Conservation (phyloP, 1,139 yeast genomes). For the Diutina siamensis region DNA sequence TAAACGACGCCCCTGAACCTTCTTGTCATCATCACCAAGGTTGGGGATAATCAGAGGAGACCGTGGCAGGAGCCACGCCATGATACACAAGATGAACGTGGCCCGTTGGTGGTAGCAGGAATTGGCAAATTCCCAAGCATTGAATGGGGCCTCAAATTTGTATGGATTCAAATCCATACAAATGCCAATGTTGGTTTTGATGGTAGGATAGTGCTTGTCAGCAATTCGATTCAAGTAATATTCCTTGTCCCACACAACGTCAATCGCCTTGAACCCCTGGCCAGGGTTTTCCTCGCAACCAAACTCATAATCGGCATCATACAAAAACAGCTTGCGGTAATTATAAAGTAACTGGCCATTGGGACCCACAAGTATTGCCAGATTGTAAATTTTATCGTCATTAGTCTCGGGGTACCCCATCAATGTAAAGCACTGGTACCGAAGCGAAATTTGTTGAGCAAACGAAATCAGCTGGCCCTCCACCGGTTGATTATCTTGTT, state of each 20-base stretch:
- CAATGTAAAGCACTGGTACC: conserved; percentile 53
- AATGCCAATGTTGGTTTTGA: conserved; percentile 60
- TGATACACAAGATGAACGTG: conserved; percentile 59
- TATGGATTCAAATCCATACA: conserved; percentile 94
- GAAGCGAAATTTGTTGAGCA: conserved; percentile 43
- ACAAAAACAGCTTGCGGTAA: conserved; percentile 70
- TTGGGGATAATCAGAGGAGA: conserved; percentile 26
- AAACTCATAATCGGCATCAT: conserved; percentile 73
- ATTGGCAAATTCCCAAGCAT: conserved; percentile 57
- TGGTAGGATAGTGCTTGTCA: background rate
- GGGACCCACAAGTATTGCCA: conserved; percentile 56
- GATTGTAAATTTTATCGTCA: conserved; percentile 41
- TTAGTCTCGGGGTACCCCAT: conserved; percentile 69
- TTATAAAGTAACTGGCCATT: conserved; percentile 49
- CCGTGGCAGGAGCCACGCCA: conserved; percentile 71
- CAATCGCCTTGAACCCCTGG: conserved; percentile 18
- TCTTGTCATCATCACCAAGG: background rate
- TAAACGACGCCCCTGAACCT: background rate
- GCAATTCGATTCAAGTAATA: conserved; percentile 12
- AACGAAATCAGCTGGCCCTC: conserved; percentile 40
- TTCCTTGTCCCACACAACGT: conserved; percentile 23
- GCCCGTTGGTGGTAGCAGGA: conserved; percentile 38
- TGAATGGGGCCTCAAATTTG: conserved; percentile 70
- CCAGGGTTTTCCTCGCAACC: conserved; percentile 64
- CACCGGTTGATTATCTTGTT: conserved; percentile 12